Evolutionary conservation across 345 rosid genomes (phyloP), one percentile per base, ranked within the genome.

Genomic region (Corchorus olitorius): DNA sequence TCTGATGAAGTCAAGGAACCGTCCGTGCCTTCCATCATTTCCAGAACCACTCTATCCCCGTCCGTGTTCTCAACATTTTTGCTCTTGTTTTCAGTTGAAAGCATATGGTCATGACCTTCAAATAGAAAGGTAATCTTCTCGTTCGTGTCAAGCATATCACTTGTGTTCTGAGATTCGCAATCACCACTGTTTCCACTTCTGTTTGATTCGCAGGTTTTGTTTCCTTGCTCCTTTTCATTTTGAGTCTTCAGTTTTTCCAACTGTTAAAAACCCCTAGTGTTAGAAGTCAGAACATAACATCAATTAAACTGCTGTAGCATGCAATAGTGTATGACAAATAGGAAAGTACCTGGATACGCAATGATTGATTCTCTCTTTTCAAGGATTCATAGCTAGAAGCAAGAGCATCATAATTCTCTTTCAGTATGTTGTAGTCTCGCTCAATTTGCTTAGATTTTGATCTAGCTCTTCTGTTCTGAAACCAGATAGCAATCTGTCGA

Each of bases 401-500:
- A 56, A 81, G 77, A 67, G 43, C 39, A 39, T 73, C 83, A 12
- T 50, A 77, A 10, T 62, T 74, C 14, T 53, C 77, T 75, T 81
- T 81, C 16, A 83, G 77, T 16, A 45, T 50, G 39, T 45, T 76
- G 17, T 81, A 84, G 14, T 87, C 88, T n/a, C 41, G 76, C 77
- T 87, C 88, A 63, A 83, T 62, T 72, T 79, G 88, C 80, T 84
- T 87, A 16, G 76, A 61, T 76, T 84, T 87, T 22, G 68, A 76
- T 67, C 89, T 87, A 59, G 88, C 88, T 61, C 85, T 71, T 19
- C 83, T 77, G 66, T 81, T 87, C 75, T 87, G 89, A 43, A 87
- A 84, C 86, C 89, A 87, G 70, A 83, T 81, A 27, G 85, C 86
- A 41, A 87, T 80, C 74, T 87, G 88, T 2, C 85, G 83, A 60